These are phyloP conservation scores for Pseudogymnoascus verrucosus DNA, from an alignment of 2,329 filamentous ascomycete genomes.

Conservation along the genomic window DNA sequence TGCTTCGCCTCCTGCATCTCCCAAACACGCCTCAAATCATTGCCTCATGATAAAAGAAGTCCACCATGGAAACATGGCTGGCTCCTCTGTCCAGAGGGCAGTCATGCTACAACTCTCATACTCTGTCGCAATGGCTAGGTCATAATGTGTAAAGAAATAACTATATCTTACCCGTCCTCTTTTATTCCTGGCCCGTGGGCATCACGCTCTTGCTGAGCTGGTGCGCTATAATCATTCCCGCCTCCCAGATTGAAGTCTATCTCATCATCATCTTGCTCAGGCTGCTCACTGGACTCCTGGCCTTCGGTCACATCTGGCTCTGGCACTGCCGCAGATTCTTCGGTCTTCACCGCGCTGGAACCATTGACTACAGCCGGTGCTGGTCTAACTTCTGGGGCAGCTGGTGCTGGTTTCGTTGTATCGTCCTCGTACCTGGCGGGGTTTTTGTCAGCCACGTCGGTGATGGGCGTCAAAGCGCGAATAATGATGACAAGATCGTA, in stretches of 20 bases:
- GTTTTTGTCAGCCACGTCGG: conserved; percentile 12
- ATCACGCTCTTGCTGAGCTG: conserved; percentile 23
- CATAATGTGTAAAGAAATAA: conserved; percentile 14
- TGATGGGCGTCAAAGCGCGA: not conserved
- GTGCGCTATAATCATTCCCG: conserved; percentile 26
- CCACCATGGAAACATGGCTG: not conserved
- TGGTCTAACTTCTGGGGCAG: conserved; percentile 21
- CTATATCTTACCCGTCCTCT: conserved; percentile 77
- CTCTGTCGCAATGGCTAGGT: conserved; percentile 2
- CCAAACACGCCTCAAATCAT: conserved; percentile 6
- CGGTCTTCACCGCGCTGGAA: conserved; percentile 22
- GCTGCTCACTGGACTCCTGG: conserved; percentile 37
- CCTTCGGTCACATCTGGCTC: conserved; percentile 21
- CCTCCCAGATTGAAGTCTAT: conserved; percentile 50
- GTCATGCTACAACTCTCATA: not conserved
- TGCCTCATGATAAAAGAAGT: not conserved
- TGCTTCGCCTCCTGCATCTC: not conserved
- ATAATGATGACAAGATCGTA: not conserved
- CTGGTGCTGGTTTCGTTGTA: conserved; percentile 34
- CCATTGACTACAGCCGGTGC: conserved; percentile 23
- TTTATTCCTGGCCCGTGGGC: conserved; percentile 63
- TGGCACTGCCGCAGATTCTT: conserved; percentile 17
- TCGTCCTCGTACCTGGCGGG: conserved; percentile 53
- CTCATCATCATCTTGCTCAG: conserved; percentile 48
- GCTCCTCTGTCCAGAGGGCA: not conserved